Conservation (phyloP, 2,329 filamentous ascomycete species). For the Emergomyces africanus region DNA sequence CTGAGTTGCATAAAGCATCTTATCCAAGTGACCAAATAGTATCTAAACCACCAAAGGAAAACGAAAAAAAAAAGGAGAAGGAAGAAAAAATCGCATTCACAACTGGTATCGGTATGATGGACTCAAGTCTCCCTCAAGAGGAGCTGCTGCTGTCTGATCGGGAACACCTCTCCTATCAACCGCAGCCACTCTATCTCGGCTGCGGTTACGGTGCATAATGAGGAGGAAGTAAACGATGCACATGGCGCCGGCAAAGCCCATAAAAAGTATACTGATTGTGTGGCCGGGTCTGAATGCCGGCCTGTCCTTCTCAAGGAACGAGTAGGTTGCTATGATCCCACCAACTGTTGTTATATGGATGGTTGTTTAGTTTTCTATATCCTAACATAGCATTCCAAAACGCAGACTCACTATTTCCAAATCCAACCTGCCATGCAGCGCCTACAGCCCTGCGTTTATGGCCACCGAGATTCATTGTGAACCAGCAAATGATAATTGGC, state of each 20-base stretch:
- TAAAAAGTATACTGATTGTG: slow-evolving; percentile 62
- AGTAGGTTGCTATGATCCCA: slow-evolving; percentile 63
- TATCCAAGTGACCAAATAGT: not conserved
- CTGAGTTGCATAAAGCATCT: no score
- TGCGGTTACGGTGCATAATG: slow-evolving; percentile 28
- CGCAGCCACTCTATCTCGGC: slow-evolving; percentile 21
- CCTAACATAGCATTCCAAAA: not conserved
- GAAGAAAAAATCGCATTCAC: not conserved
- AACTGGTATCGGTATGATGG: slow-evolving; percentile 29
- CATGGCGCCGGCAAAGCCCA: slow-evolving; percentile 49
- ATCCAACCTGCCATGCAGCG: slow-evolving; percentile 63
- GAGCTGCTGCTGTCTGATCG: slow-evolving; percentile 11
- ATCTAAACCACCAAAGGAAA: not conserved
- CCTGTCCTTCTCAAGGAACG: slow-evolving; percentile 53
- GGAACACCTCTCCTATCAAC: slow-evolving; percentile 9
- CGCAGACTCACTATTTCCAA: slow-evolving; percentile 47
- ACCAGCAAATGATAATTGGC: slow-evolving; percentile 77
- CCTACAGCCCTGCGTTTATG: slow-evolving; percentile 60
- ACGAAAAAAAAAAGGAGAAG: not conserved
- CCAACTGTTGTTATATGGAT: slow-evolving; percentile 38
- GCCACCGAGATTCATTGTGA: slow-evolving; percentile 64
- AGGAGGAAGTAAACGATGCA: slow-evolving; percentile 28
- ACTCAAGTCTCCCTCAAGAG: slow-evolving; percentile 29
- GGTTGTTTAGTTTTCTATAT: not conserved
- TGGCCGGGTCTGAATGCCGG: slow-evolving; percentile 62